phyloP scores from a whole-genome alignment of 2,329 filamentous ascomycete genomes.

The Cladosporium sp. region DNA sequence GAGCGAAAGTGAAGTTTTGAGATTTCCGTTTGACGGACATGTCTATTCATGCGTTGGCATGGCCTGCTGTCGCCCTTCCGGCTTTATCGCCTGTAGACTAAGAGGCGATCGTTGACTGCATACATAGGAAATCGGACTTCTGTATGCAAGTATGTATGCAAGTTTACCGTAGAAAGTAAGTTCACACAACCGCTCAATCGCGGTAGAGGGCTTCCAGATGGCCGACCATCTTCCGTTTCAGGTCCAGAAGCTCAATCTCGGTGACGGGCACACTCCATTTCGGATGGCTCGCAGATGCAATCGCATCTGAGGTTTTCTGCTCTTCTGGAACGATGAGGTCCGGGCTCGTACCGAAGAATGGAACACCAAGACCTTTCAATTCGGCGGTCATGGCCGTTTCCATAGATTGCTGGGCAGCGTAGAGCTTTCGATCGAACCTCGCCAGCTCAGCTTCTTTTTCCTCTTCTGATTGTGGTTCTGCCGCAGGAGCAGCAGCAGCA shows the following conservation, averaged over 20 bases:
- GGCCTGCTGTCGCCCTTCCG: no score
- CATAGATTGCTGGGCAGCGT: conserved; percentile 56
- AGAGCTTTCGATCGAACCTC: conserved; percentile 59
- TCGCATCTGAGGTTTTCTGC: conserved; percentile 12
- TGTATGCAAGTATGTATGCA: no score
- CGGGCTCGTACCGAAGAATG: conserved; percentile 53
- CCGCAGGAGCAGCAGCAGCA: not conserved
- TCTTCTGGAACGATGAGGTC: conserved; percentile 37
- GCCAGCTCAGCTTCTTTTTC: conserved; percentile 49
- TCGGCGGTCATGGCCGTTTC: conserved; percentile 52
- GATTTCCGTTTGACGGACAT: no score
- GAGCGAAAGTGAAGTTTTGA: no score
- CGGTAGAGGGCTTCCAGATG: conserved; percentile 38
- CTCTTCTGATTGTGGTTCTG: conserved; percentile 6
- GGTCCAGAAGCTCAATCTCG: conserved; percentile 26
- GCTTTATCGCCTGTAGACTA: no score
- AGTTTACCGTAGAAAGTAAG: no score
- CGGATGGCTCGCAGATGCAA: conserved; percentile 13
- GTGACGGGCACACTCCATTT: conserved; percentile 30
- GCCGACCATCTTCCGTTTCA: conserved; percentile 33
- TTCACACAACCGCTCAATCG: conserved; percentile 21
- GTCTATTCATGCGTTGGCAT: no score
- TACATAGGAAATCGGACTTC: no score
- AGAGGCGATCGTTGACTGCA: no score
- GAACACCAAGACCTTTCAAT: conserved; percentile 54